A percentile compares a stretch with the other conserved stretches of the same genome.
Evolutionary conservation across 2,329 filamentous ascomycete species (phyloP).

Genomic region (Colletotrichum navitas): DNA sequence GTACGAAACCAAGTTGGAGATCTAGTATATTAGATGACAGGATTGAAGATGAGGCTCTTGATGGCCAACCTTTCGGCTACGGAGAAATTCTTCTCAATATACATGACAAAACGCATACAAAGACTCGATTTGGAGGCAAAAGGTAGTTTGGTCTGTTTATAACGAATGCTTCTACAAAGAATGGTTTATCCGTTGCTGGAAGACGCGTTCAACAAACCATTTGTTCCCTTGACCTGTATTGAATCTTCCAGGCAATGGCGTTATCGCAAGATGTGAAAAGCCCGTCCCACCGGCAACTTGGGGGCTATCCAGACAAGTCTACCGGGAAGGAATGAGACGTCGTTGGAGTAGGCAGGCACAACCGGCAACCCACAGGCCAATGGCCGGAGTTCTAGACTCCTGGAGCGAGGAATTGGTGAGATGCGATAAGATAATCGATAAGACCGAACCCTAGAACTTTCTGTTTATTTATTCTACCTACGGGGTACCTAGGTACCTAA

Average conservation of each 20-base stretch:
- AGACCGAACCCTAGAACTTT: not conserved
- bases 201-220: not conserved
- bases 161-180: not conserved
- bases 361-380: not conserved
- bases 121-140: not conserved
- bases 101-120: too few species aligned
- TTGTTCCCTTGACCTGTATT: not conserved
- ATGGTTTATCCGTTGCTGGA: not conserved
- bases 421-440: not conserved
- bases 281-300: not conserved
- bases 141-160: not conserved
- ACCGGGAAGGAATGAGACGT: conserved; percentile 29
- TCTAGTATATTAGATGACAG: too few species aligned
- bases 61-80: not conserved
- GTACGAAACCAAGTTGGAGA: not conserved
- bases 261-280: not conserved
- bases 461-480: not conserved
- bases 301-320: too few species aligned
- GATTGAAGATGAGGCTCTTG: not conserved
- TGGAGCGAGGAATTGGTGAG: conserved; percentile 8
- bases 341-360: conserved; percentile 29
- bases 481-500: not conserved
- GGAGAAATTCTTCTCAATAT: not conserved
- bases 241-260: not conserved
- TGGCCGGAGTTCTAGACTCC: conserved; percentile 23